Conservation (phyloP, 441 rosid species). For the Daphne laureola region DNA sequence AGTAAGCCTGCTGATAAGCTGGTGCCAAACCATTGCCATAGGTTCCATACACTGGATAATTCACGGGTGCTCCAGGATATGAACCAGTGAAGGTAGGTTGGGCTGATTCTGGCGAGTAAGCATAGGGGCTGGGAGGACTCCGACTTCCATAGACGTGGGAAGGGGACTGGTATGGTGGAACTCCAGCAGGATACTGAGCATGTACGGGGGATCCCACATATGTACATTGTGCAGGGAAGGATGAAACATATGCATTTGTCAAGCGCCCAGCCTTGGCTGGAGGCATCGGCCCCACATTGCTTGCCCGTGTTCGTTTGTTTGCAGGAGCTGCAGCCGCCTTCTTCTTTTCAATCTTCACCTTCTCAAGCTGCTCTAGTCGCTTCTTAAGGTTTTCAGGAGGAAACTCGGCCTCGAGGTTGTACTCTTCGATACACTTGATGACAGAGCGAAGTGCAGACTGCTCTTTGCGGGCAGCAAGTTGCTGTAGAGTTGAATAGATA, state of each 20-base stretch:
- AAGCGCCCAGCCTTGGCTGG: slow-evolving; percentile 97
- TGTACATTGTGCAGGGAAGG: slow-evolving; percentile 68
- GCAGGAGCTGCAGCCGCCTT: slow-evolving; percentile 78
- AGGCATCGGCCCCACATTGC: slow-evolving; percentile 94
- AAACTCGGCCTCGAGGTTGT: slow-evolving; percentile 75
- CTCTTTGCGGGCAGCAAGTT: slow-evolving; percentile 78
- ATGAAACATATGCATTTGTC: slow-evolving; percentile 86
- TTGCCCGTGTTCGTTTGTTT: slow-evolving; percentile 85
- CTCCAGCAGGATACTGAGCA: slow-evolving; percentile 50
- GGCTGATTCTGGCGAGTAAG: slow-evolving; percentile 81
- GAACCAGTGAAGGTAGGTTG: slow-evolving; percentile 45
- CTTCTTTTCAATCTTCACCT: slow-evolving; percentile 82
- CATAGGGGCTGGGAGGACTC: slow-evolving; percentile 65
- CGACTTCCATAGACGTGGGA: slow-evolving; percentile 62
- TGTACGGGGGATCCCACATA: slow-evolving; percentile 82
- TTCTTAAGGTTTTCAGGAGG: slow-evolving; percentile 94
- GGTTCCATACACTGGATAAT: slow-evolving; percentile 63
- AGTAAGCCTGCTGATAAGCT: slow-evolving; percentile 94
- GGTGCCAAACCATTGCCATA: slow-evolving; percentile 72
- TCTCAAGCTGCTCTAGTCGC: slow-evolving; percentile 92
- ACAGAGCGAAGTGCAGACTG: slow-evolving; percentile 89
- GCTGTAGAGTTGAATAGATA: slow-evolving; percentile 29
- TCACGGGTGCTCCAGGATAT: slow-evolving; percentile 71
- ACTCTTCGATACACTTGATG: slow-evolving; percentile 93
- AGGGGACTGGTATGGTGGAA: slow-evolving; percentile 66